These are phyloP conservation scores for Hyaloscypha variabilis DNA, from an alignment of 495 filamentous ascomycete species.

Conservation along the genomic window DNA sequence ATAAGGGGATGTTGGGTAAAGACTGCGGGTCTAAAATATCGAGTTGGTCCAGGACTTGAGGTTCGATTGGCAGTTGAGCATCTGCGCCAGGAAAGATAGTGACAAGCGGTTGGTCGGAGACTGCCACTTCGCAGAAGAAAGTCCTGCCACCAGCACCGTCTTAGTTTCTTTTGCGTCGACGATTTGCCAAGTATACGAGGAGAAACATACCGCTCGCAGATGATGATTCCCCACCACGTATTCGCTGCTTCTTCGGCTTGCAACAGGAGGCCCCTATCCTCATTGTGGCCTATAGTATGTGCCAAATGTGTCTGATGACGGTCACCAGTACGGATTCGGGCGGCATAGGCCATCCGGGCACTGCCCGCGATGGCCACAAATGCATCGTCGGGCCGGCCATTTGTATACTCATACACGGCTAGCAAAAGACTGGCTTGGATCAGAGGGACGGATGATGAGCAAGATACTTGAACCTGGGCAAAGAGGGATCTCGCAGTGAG, in stretches of 20 bases:
- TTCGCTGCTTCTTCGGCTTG: not conserved
- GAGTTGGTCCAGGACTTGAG: too few species aligned
- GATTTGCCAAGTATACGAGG: too few species aligned
- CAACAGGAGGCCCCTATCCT: not conserved
- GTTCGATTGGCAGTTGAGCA: not conserved
- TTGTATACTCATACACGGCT: conserved; percentile 5
- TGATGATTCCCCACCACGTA: conserved; percentile 11
- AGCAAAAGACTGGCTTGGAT: too few species aligned
- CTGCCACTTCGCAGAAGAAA: not conserved
- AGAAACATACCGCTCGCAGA: too few species aligned
- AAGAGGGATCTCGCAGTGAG: too few species aligned
- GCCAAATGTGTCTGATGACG: too few species aligned
- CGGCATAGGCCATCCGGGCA: too few species aligned
- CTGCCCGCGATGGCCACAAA: not conserved
- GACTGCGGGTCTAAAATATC: too few species aligned
- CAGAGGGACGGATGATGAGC: too few species aligned
- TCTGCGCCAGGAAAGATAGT: not conserved
- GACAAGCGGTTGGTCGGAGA: not conserved
- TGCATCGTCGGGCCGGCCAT: not conserved
- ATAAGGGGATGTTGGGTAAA: too few species aligned
- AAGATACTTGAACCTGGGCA: too few species aligned
- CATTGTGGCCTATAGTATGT: not conserved
- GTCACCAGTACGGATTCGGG: too few species aligned
- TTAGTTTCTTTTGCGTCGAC: not conserved
- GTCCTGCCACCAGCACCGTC: not conserved